Evolutionary conservation across 169 alveolate species (phyloP).

Genomic region (Amoebophrya sp.): DNA sequence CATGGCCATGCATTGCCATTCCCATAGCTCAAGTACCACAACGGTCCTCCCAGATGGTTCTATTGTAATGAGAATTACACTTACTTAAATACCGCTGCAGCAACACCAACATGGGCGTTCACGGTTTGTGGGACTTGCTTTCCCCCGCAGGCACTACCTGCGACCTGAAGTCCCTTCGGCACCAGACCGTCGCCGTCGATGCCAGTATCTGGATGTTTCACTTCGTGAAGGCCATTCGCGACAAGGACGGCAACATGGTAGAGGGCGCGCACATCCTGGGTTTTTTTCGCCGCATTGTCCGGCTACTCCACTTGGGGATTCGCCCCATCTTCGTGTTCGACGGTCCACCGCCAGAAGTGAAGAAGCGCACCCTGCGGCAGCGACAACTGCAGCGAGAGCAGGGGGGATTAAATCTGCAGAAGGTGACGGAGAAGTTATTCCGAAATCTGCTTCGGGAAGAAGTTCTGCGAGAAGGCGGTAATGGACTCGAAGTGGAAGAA

Average conservation of each 20-base stretch:
- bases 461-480: background rate
- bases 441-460: conserved; percentile 5
- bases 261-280: conserved; percentile 23
- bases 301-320: conserved; percentile 50
- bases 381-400: conserved; percentile 33
- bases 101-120: background rate
- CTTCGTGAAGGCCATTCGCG: conserved; percentile 17
- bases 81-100: too few species aligned
- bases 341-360: conserved; percentile 59
- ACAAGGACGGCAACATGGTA: conserved; percentile 1
- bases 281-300: conserved; percentile 45
- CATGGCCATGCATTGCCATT: too few species aligned
- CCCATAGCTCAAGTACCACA: too few species aligned
- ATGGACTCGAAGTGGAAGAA: too few species aligned
- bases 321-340: conserved; percentile 60
- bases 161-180: background rate
- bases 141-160: background rate
- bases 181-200: background rate
- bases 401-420: conserved; percentile 9
- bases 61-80: too few species aligned
- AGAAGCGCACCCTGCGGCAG: conserved; percentile 41
- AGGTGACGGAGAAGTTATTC: conserved; percentile 15
- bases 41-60: background rate
- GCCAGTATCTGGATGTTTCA: conserved; percentile 9
- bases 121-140: background rate